These are phyloP conservation scores for Mesembryanthemum crystallinum DNA, from an alignment of 148 eudicot species.

Conservation along the genomic window DNA sequence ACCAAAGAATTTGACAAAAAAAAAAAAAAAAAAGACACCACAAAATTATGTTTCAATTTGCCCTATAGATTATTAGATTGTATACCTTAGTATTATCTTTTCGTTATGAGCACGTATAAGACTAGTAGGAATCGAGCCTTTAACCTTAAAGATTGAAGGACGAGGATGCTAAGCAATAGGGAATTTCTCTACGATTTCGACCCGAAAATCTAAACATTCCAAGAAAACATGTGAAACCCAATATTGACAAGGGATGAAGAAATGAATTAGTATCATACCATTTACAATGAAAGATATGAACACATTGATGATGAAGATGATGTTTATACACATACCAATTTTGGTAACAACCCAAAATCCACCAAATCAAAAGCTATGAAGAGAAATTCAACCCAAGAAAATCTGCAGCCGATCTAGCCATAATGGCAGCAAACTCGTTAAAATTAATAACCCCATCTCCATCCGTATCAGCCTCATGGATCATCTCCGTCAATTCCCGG, in stretches of 20 bases:
- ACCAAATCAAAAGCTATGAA: not conserved
- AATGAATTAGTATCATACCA: not conserved
- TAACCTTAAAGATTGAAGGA: no score
- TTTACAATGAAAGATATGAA: not conserved
- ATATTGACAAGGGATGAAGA: no score
- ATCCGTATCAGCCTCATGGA: conserved; percentile 38
- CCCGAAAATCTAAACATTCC: no score
- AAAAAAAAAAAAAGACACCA: not conserved
- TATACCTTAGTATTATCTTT: no score
- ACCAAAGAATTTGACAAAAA: not conserved
- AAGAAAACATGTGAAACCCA: no score
- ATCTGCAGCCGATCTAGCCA: conserved; percentile 46
- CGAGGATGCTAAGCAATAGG: no score
- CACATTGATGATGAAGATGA: not conserved
- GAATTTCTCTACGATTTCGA: no score
- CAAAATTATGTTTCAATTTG: not conserved
- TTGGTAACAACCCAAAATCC: no score
- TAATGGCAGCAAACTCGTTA: conserved; percentile 40
- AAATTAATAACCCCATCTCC: conserved; percentile 54
- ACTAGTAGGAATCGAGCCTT: no score
- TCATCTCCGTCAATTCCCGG: conserved; percentile 37
- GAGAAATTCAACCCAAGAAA: conserved; percentile 26
- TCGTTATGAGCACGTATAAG: no score
- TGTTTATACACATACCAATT: not conserved
- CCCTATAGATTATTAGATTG: no score